Percentiles rank a stretch among this genome's conserved stretches.
phyloP scores from a whole-genome alignment of 2,329 filamentous ascomycete species.

The Paecilomyces dactylethromorphus region DNA sequence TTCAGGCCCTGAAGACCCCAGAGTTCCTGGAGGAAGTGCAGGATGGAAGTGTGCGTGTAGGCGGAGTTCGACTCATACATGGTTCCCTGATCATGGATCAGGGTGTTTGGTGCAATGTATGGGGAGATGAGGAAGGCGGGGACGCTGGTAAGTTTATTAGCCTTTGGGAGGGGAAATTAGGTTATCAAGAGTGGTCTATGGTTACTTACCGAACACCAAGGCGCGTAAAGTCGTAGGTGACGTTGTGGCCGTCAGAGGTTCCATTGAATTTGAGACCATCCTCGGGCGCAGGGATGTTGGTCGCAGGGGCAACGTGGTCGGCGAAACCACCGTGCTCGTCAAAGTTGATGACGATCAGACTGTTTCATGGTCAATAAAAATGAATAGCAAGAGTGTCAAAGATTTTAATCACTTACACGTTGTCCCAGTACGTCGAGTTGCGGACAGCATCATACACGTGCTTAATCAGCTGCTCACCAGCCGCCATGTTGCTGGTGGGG shows the following conservation, averaged over 20 bases:
- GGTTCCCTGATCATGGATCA: conserved; percentile 33
- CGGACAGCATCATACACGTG: conserved; percentile 38
- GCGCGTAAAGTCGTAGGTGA: conserved; percentile 33
- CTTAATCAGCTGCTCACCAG: conserved; percentile 34
- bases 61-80: conserved; percentile 29
- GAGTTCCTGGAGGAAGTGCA: conserved; percentile 36
- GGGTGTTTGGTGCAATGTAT: conserved; percentile 22
- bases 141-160: conserved; percentile 13
- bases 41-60: conserved; percentile 33
- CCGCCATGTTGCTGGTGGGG: conserved; percentile 31
- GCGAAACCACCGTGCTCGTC: conserved; percentile 37
- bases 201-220: conserved; percentile 27
- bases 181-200: neutral
- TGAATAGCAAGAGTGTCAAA: neutral
- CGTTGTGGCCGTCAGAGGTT: conserved; percentile 21
- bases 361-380: conserved; percentile 2
- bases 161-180: neutral
- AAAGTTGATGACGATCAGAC: conserved; percentile 34
- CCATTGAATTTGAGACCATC: conserved; percentile 25
- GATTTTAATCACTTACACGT: conserved; percentile 15
- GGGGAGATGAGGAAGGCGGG: conserved; percentile 33
- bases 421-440: conserved; percentile 33
- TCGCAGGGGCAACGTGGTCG: conserved; percentile 33
- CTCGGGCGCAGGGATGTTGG: conserved; percentile 28
- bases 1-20: conserved; percentile 35